Evolutionary conservation across 345 rosid genomes (phyloP).

Genomic region (thale cress (Arabidopsis thaliana)): DNA sequence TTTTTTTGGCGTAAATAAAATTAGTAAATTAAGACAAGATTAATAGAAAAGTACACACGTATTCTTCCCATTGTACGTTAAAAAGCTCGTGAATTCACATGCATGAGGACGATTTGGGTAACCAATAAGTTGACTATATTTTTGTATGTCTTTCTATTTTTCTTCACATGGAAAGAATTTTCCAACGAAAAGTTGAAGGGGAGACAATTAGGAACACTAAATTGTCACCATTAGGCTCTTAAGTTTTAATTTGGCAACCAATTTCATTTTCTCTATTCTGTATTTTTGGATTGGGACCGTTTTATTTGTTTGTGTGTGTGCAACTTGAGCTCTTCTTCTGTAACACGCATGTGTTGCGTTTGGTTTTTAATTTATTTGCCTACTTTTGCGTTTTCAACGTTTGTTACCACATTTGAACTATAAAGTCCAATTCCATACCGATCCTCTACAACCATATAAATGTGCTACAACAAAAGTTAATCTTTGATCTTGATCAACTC

Average conservation of each 20-base stretch:
- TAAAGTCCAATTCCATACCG: no score
- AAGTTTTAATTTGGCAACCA: conserved; percentile 8
- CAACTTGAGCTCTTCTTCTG: conserved; percentile 38
- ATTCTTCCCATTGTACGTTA: not conserved
- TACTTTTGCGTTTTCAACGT: conserved; percentile 24
- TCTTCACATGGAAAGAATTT: conserved; percentile 7
- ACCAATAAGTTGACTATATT: conserved; percentile 40
- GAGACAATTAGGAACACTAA: conserved; percentile 41
- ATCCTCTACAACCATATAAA: no score
- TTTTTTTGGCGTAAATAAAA: no score
- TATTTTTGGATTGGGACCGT: conserved; percentile 3
- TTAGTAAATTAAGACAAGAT: not conserved
- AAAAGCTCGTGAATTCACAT: conserved; percentile 17
- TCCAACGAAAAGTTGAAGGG: not conserved
- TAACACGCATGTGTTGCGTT: not conserved
- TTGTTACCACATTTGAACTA: not conserved
- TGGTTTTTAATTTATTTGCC: not conserved
- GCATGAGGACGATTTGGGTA: conserved; percentile 21
- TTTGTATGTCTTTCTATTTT: conserved; percentile 20
- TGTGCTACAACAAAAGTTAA: no score
- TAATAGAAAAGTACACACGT: not conserved
- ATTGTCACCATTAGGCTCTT: conserved; percentile 41
- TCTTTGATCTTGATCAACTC: no score
- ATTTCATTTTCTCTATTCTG: conserved; percentile 13
- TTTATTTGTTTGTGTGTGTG: conserved; percentile 43